Evolutionary conservation across 192 early-diverging fungal species (phyloP).

Genomic region (Mortierella alpina): DNA sequence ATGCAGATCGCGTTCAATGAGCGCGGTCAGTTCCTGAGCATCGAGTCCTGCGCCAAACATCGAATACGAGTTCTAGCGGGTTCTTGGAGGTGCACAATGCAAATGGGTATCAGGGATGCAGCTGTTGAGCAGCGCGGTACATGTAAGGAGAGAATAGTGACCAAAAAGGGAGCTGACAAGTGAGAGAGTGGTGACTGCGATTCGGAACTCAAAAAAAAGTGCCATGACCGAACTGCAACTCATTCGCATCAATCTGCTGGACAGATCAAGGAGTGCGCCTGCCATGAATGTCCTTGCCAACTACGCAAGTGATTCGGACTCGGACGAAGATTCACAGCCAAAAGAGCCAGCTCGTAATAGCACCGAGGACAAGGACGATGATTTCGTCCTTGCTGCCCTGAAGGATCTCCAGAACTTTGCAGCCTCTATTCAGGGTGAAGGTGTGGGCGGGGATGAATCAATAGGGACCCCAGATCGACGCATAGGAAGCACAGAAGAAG

Average conservation of each 20-base stretch:
- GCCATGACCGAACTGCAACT: neutral
- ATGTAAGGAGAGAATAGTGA: neutral
- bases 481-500: too few relatives aligned
- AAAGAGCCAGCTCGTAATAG: neutral
- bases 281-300: conserved; percentile 39
- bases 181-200: neutral
- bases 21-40: conserved; percentile 37
- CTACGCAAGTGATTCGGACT: conserved; percentile 41
- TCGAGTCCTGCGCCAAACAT: conserved; percentile 48
- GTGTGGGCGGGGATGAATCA: neutral
- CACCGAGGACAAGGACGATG: conserved; percentile 4
- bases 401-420: conserved; percentile 47
- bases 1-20: conserved; percentile 62
- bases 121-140: too few relatives aligned
- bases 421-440: conserved; percentile 12
- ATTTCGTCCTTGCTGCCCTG: conserved; percentile 17
- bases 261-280: neutral
- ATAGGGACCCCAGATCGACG: too few relatives aligned
- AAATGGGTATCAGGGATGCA: neutral
- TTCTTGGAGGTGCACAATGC: neutral
- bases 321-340: conserved; percentile 1
- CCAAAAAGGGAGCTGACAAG: neutral
- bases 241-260: neutral
- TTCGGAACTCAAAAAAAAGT: neutral
- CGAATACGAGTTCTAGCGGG: too few relatives aligned